Conservation (phyloP, 306 rosid genomes). For the Biancaea sappan region DNA sequence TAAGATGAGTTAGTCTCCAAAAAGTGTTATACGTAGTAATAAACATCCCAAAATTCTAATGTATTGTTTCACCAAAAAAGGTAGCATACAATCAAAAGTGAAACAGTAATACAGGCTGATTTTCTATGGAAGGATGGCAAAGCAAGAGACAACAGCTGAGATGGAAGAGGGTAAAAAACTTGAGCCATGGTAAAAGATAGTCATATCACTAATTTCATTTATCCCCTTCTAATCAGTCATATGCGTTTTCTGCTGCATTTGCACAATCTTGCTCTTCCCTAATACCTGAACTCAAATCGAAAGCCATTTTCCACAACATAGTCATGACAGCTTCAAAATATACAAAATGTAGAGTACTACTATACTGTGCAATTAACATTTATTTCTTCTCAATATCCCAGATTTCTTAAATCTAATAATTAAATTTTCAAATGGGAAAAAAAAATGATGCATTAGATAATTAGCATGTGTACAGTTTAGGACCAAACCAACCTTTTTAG, state of each 20-base stretch:
- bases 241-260: background rate
- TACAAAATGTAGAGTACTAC: background rate
- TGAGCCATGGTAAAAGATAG: background rate
- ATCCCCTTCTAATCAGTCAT: background rate
- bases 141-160: background rate
- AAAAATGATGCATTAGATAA: background rate
- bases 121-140: background rate
- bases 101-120: background rate
- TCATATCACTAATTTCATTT: background rate
- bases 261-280: background rate
- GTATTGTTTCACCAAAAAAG: constrained; percentile 6
- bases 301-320: constrained; percentile 2
- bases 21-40: background rate
- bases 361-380: background rate
- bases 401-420: background rate
- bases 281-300: background rate
- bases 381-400: background rate
- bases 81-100: background rate
- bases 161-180: background rate
- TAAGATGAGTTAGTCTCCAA: background rate
- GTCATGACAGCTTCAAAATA: background rate
- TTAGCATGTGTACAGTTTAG: constrained; percentile 4
- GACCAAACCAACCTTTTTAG: constrained; percentile 64
- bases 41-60: background rate
- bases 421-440: background rate